Evolutionary conservation across 2,329 filamentous ascomycete species (phyloP).

Genomic region (Colletotrichum sp.): DNA sequence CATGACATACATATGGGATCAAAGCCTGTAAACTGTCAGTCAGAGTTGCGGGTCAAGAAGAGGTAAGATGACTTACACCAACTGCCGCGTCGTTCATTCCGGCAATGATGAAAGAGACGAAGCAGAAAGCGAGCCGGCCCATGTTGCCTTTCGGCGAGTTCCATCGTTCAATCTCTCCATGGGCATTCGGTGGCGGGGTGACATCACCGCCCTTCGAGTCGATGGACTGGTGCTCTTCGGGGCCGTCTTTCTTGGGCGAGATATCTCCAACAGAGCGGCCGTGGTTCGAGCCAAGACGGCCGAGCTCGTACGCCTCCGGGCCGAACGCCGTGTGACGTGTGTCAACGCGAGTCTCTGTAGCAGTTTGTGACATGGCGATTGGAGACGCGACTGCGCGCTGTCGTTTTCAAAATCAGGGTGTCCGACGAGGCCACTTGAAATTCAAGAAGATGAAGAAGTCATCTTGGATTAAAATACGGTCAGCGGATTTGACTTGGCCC

Average conservation of each 20-base stretch:
- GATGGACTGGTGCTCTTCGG: background rate
- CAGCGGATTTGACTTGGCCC: background rate
- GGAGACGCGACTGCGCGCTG: background rate
- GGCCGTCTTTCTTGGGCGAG: background rate
- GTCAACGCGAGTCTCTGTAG: slow-evolving; percentile 12
- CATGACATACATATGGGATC: slow-evolving; percentile 39
- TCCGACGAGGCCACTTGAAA: background rate
- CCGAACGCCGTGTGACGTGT: background rate
- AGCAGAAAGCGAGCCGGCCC: slow-evolving; percentile 44
- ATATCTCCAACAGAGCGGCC: background rate
- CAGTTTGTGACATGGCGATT: slow-evolving; percentile 19
- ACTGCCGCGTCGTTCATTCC: slow-evolving; percentile 69
- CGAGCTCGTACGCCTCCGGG: slow-evolving; percentile 10
- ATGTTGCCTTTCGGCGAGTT: slow-evolving; percentile 39
- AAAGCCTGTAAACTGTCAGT: slow-evolving; percentile 32
- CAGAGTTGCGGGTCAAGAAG: background rate
- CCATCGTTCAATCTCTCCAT: slow-evolving; percentile 33
- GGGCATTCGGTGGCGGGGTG: background rate
- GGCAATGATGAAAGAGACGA: slow-evolving; percentile 63
- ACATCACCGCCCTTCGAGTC: background rate
- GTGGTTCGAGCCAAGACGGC: background rate
- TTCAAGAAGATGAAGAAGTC: background rate
- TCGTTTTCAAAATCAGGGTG: background rate
- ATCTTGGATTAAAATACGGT: background rate
- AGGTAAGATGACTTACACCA: slow-evolving; percentile 44